These are phyloP conservation scores for Phyllachora maydis DNA, from an alignment of 2,329 filamentous ascomycete genomes.

Conservation along the genomic window DNA sequence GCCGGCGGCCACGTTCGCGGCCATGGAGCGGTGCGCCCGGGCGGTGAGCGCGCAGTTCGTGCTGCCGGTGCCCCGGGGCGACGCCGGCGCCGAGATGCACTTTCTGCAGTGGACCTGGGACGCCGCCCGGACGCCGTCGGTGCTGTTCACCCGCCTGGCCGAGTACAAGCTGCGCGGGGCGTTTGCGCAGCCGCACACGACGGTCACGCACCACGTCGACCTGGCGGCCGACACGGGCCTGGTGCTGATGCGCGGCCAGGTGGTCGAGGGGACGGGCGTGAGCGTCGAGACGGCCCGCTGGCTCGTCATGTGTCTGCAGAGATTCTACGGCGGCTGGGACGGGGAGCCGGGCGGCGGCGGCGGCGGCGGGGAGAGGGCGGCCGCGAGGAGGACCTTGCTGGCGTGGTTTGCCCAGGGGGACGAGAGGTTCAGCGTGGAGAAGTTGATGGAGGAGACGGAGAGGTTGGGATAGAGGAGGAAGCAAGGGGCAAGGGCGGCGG, in stretches of 20 bases:
- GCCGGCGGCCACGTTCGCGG: conserved; percentile 48
- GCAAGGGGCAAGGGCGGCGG: neutral
- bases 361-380: conserved; percentile 30
- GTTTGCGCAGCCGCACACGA: conserved; percentile 82
- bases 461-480: conserved; percentile 32
- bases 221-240: conserved; percentile 52
- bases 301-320: conserved; percentile 81
- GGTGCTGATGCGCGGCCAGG: conserved; percentile 69
- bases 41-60: conserved; percentile 77
- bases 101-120: conserved; percentile 96
- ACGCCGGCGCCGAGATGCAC: conserved; percentile 70
- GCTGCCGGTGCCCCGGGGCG: conserved; percentile 55
- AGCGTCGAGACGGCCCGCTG: conserved; percentile 68
- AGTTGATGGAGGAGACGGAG: conserved; percentile 76
- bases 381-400: conserved; percentile 48
- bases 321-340: conserved; percentile 63
- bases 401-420: conserved; percentile 71
- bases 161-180: conserved; percentile 85
- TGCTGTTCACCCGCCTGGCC: conserved; percentile 85
- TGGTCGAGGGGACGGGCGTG: conserved; percentile 58
- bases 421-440: conserved; percentile 59
- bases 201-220: conserved; percentile 79
- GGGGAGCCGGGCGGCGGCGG: conserved; percentile 15
- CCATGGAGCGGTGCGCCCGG: conserved; percentile 51
- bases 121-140: conserved; percentile 38